phyloP scores from a whole-genome alignment of 2,329 filamentous ascomycete genomes.

The Beauveria sp. region DNA sequence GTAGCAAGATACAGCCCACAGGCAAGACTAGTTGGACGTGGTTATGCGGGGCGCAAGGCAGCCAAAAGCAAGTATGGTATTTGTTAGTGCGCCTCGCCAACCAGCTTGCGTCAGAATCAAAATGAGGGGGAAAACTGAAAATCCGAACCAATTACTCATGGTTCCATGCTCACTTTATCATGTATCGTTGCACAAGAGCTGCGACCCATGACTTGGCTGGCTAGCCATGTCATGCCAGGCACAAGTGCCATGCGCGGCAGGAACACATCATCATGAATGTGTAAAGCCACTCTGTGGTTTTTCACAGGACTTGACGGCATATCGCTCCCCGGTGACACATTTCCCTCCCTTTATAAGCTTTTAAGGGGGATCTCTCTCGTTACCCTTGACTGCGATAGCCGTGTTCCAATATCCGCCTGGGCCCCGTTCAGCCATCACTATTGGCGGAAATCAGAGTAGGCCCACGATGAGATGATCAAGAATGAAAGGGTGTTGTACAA shows the following conservation, averaged over 20 bases:
- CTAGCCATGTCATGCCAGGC: neutral
- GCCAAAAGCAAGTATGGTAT: slow-evolving; percentile 4
- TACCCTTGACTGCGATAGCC: neutral
- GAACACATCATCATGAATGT: neutral
- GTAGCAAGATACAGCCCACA: neutral
- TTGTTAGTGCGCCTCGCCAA: neutral
- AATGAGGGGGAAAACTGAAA: neutral
- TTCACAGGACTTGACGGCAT: too few species aligned
- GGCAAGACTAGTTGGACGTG: neutral
- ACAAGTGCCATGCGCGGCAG: neutral
- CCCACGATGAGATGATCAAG: neutral
- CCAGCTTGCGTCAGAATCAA: neutral
- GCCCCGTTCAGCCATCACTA: neutral
- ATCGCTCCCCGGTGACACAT: neutral
- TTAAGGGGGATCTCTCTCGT: neutral
- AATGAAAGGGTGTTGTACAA: too few species aligned
- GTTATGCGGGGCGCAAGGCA: slow-evolving; percentile 4
- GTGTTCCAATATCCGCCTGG: neutral
- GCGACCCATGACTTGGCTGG: neutral
- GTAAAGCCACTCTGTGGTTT: too few species aligned
- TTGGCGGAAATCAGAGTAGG: neutral
- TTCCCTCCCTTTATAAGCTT: neutral
- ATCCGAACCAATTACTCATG: neutral
- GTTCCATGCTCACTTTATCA: neutral
- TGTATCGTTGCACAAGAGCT: neutral